Evolutionary conservation across 768 basidiomycete species (phyloP), one percentile per base, ranked within the genome.

Genomic region (Termitomyces titanicus): DNA sequence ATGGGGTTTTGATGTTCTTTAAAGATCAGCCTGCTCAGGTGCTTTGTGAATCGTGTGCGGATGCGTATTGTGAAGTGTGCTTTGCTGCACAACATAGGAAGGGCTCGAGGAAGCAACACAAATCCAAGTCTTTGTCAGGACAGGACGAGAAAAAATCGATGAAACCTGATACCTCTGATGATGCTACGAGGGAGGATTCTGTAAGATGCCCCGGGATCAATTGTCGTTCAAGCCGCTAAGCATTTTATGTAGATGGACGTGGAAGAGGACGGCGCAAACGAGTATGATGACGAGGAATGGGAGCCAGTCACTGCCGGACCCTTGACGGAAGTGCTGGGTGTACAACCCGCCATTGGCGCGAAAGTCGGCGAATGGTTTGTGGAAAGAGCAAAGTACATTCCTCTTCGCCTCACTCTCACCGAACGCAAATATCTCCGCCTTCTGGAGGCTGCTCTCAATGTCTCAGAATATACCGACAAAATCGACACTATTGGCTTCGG

Each of bases 381-480:
- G 50, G 88, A 92, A 59, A 83, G 92, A 35, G 76, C 90, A 22
- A 88, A 88, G 67, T 90, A 74, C 68, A 92, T 93, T 51, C 92
- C 92, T 0, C 69, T 93, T 27, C 89, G 92, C 22, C 75, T 94
- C 27, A 86, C 85, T 1, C 72, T 89, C 40, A 64, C 65, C 27
- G 92, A 94, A 68, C 88, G 92, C 59, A 94, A 94, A 69, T 89
- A 78, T 67, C 85, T 94, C 53, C 88, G 92, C 25, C 80, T 94
- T 5, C 77, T 94, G 46, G 92, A 94, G 55, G 92, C 91, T 9
- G 92, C 92, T 2, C 79, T 94, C 38, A 81, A 82, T 47, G 90
- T 92, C 35, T 90, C 88, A 15, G 92, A 94, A 67, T 93, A 93
- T 66, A 94, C 92, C 40, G 92, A 94, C 75, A 92, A 91, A 66